Conservation (phyloP, 148 eudicot species). For the Vaccinium vitisidaea region DNA sequence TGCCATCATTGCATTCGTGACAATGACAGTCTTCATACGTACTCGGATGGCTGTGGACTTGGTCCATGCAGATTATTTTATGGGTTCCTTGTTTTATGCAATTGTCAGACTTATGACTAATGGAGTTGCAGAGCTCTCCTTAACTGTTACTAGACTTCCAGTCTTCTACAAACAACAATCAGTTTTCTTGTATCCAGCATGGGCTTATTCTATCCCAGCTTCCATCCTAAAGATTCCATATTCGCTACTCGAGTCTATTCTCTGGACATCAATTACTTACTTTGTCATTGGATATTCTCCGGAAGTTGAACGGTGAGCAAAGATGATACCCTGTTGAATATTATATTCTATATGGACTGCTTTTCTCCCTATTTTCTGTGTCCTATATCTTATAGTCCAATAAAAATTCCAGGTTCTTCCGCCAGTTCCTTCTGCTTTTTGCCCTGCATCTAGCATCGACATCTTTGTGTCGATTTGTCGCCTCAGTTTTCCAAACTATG, state of each 20-base stretch:
- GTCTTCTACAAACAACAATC: slow-evolving; percentile 73
- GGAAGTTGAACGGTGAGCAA: slow-evolving; percentile 46
- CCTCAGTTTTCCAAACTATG: slow-evolving; percentile 41
- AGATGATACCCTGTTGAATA: not conserved
- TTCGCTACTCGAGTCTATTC: slow-evolving; percentile 46
- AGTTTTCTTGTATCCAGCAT: slow-evolving; percentile 64
- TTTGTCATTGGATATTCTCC: slow-evolving; percentile 70
- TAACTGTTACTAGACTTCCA: slow-evolving; percentile 56
- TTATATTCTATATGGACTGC: not conserved
- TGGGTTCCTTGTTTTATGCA: slow-evolving; percentile 58
- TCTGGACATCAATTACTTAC: slow-evolving; percentile 64
- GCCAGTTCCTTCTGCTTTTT: slow-evolving; percentile 46
- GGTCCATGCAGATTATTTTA: slow-evolving; percentile 37
- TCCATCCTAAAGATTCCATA: slow-evolving; percentile 58
- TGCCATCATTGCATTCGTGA: slow-evolving; percentile 41
- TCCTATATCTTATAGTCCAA: not conserved
- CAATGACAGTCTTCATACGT: slow-evolving; percentile 67
- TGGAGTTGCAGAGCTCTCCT: slow-evolving; percentile 61
- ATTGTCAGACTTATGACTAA: slow-evolving; percentile 51
- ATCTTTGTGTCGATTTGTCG: slow-evolving; percentile 53
- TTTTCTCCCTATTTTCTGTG: not conserved
- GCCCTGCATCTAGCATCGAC: slow-evolving; percentile 39
- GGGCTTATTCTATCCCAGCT: slow-evolving; percentile 73
- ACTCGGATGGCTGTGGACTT: slow-evolving; percentile 53
- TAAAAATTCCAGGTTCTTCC: slow-evolving; percentile 36